phyloP scores from a whole-genome alignment of 169 alveolate genomes.

The Plasmodium malariae region DNA sequence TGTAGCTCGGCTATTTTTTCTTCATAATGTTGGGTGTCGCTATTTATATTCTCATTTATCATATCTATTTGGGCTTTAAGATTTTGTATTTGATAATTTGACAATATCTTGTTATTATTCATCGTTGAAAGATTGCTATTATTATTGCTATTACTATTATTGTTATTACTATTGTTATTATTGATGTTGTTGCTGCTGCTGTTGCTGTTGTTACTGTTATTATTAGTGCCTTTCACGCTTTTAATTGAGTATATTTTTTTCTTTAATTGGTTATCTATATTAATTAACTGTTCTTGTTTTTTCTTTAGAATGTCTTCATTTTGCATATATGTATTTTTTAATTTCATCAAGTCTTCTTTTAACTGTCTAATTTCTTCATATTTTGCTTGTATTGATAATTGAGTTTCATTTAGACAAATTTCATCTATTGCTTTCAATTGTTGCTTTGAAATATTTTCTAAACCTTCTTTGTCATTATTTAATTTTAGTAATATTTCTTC shows the following conservation, averaged over 20 bases:
- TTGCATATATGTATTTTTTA: conserved; percentile 46
- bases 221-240: conserved; percentile 28
- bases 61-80: conserved; percentile 65
- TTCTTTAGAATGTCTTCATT: conserved; percentile 57
- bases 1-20: conserved; percentile 43
- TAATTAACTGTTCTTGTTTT: conserved; percentile 68
- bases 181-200: conserved; percentile 10
- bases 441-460: conserved; percentile 57
- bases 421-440: conserved; percentile 73
- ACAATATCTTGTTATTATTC: conserved; percentile 21
- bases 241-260: conserved; percentile 49
- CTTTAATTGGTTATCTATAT: conserved; percentile 60
- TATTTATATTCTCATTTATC: conserved; percentile 61
- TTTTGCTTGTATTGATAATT: conserved; percentile 72
- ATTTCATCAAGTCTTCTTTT: conserved; percentile 53
- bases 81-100: conserved; percentile 57
- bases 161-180: background rate
- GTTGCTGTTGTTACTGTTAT: conserved; percentile 1
- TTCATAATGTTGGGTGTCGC: conserved; percentile 38
- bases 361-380: conserved; percentile 68
- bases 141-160: conserved; percentile 8
- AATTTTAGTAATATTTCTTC: conserved; percentile 71
- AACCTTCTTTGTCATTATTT: conserved; percentile 62
- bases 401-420: conserved; percentile 68
- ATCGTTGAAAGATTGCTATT: background rate